Conservation (phyloP, 2,329 filamentous ascomycete genomes). For the Passalora sequoiae region DNA sequence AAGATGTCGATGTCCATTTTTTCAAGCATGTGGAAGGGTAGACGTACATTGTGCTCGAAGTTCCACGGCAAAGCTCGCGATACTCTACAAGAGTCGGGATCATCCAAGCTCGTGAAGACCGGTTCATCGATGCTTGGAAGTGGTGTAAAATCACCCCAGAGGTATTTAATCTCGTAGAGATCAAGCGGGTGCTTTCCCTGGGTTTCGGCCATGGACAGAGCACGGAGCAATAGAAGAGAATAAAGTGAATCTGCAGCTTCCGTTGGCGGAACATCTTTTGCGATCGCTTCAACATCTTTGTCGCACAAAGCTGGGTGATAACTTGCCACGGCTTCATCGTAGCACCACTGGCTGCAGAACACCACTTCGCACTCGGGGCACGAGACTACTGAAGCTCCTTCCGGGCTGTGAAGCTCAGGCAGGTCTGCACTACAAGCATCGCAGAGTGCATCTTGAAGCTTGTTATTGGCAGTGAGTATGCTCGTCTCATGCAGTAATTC, state of each 20-base stretch:
- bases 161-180: slow-evolving; percentile 56
- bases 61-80: slow-evolving; percentile 67
- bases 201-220: slow-evolving; percentile 57
- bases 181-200: slow-evolving; percentile 56
- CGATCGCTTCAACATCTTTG: slow-evolving; percentile 51
- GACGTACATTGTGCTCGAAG: slow-evolving; percentile 69
- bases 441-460: slow-evolving; percentile 78
- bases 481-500: slow-evolving; percentile 76
- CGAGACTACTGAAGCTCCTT: slow-evolving; percentile 31
- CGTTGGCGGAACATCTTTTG: slow-evolving; percentile 52
- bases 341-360: slow-evolving; percentile 56
- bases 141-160: slow-evolving; percentile 57
- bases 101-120: slow-evolving; percentile 16
- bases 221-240: slow-evolving; percentile 54
- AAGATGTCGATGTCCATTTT: slow-evolving; percentile 82
- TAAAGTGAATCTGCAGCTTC: slow-evolving; percentile 58
- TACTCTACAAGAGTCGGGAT: slow-evolving; percentile 21
- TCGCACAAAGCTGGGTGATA: slow-evolving; percentile 59
- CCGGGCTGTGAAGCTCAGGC: slow-evolving; percentile 40
- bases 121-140: slow-evolving; percentile 6
- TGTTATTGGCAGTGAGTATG: slow-evolving; percentile 81
- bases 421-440: slow-evolving; percentile 79
- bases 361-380: slow-evolving; percentile 56
- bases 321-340: slow-evolving; percentile 48
- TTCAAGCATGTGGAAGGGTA: slow-evolving; percentile 70